Percentiles rank a stretch among this genome's conserved stretches.
Conservation (phyloP, 139 green algal species). For the Dunaliella primolecta region DNA sequence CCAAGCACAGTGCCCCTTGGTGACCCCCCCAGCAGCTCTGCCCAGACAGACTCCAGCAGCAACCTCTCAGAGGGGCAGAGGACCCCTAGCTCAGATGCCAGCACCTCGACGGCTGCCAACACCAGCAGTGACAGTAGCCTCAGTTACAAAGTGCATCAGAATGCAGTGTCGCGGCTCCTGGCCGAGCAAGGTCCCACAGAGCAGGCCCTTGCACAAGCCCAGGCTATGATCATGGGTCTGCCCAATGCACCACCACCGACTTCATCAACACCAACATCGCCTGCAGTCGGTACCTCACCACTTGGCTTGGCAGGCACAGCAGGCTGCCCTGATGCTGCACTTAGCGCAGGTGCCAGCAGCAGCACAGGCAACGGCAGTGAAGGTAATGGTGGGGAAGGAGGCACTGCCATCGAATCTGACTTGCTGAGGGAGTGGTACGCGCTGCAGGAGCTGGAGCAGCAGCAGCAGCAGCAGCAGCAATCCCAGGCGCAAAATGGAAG, state of each 20-base stretch:
- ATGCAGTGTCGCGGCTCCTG: background rate
- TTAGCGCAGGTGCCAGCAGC: background rate
- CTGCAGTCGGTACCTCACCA: background rate
- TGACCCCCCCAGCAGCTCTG: no score
- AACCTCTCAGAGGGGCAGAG: no score
- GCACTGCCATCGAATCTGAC: background rate
- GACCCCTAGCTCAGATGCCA: no score
- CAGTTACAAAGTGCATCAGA: background rate
- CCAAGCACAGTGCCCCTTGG: no score
- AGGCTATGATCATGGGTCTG: background rate
- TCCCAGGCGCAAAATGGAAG: background rate
- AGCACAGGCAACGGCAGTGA: background rate
- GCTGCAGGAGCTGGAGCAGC: background rate
- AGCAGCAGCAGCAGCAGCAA: constrained; percentile 1
- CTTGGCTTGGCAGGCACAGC: no score
- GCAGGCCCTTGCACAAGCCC: background rate
- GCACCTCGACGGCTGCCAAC: no score
- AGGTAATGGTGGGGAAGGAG: background rate
- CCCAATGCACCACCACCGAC: background rate
- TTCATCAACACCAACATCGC: no score
- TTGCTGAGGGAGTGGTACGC: constrained; percentile 6
- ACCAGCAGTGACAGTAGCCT: background rate
- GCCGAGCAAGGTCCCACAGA: background rate
- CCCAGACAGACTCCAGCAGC: background rate
- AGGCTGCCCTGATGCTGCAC: background rate